Conservation (phyloP, 306 rosid genomes). For the Gillenia trifoliata region DNA sequence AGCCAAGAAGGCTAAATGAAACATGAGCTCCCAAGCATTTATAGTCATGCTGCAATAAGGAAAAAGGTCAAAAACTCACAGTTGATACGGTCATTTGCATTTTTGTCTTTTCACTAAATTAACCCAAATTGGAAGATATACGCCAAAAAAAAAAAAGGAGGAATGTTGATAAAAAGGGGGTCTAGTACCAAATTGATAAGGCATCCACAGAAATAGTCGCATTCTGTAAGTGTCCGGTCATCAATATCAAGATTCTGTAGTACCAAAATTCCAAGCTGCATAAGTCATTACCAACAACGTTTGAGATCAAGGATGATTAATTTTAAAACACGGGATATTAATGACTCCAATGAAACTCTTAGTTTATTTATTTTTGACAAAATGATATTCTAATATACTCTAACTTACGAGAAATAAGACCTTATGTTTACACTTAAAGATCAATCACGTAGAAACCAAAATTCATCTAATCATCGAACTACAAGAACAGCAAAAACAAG, state of each 20-base stretch:
- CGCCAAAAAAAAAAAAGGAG: no score
- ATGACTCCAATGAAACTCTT: no score
- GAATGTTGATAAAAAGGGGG: no score
- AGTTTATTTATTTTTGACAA: no score
- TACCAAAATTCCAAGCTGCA: slow-evolving; percentile 75
- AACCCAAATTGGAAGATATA: not conserved
- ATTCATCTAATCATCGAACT: no score
- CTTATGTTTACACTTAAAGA: no score
- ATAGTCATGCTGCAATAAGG: slow-evolving; percentile 54
- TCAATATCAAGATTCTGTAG: slow-evolving; percentile 48
- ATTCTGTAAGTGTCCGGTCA: slow-evolving; percentile 60
- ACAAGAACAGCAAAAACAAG: no score
- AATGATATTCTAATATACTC: no score
- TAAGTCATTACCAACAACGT: not conserved
- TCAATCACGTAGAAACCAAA: no score
- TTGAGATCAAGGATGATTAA: not conserved
- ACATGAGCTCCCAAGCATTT: slow-evolving; percentile 85
- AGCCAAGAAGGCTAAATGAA: slow-evolving; percentile 69
- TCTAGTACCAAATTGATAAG: slow-evolving; percentile 49
- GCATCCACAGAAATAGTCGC: slow-evolving; percentile 70
- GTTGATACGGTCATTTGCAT: no score
- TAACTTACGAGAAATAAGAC: no score
- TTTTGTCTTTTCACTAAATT: no score
- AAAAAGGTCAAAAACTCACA: not conserved
- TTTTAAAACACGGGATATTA: not conserved